Conservation (phyloP, 805 yeast species). For the Kodamaea neixiangensis region DNA sequence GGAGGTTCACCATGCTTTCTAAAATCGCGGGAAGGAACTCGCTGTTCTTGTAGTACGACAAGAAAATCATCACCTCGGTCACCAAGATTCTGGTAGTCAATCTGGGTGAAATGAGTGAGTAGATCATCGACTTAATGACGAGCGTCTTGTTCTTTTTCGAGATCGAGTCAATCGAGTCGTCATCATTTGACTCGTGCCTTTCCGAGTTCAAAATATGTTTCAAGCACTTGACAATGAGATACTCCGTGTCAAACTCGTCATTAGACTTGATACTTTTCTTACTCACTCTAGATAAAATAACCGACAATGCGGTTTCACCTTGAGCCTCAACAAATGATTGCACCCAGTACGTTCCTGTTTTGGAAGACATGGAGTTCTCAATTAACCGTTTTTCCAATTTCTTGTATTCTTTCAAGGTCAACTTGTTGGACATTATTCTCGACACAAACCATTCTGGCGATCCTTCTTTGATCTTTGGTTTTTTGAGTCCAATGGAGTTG, state of each 20-base stretch:
- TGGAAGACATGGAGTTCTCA: conserved; percentile 21
- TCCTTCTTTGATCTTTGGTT: conserved; percentile 35
- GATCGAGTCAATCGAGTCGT: conserved; percentile 13
- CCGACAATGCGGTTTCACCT: conserved; percentile 46
- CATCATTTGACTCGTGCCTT: conserved; percentile 15
- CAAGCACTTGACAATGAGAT: conserved; percentile 38
- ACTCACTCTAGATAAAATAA: conserved; percentile 38
- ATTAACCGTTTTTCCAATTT: conserved; percentile 35
- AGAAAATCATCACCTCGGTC: conserved; percentile 43
- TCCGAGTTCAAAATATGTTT: conserved; percentile 34
- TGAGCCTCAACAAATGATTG: conserved; percentile 38
- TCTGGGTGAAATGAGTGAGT: conserved; percentile 42
- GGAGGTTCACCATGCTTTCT: conserved; percentile 34
- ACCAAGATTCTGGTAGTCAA: conserved; percentile 41
- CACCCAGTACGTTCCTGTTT: conserved; percentile 30
- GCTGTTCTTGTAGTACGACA: conserved; percentile 28
- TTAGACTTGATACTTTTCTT: conserved; percentile 45
- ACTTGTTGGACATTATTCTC: conserved; percentile 35
- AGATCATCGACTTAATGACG: conserved; percentile 38
- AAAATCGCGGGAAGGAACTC: conserved; percentile 28
- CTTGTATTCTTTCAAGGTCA: conserved; percentile 34
- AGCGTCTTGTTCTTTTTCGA: conserved; percentile 27
- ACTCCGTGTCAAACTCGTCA: conserved; percentile 45
- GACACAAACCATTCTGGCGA: conserved; percentile 45
- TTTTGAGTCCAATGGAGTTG: conserved; percentile 16